Conservation (phyloP, 352 stramenopile genomes). For the Phytopythium aichiense region DNA sequence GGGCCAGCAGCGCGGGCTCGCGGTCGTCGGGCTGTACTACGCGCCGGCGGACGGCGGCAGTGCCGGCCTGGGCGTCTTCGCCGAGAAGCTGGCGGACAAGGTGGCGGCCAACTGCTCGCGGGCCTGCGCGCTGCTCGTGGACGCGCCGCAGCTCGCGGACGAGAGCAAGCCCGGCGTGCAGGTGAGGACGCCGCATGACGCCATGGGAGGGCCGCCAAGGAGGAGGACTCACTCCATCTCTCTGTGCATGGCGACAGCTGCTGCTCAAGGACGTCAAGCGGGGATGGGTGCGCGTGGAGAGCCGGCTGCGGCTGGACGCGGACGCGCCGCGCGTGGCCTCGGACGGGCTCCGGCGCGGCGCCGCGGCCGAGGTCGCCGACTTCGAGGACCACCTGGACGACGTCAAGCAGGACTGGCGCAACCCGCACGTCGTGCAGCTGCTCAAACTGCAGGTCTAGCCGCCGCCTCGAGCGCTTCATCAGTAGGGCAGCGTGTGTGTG, state of each 20-base stretch:
- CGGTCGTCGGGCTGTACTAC: slow-evolving; percentile 72
- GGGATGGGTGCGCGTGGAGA: slow-evolving; percentile 67
- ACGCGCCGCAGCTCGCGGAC: slow-evolving; percentile 51
- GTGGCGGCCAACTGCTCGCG: slow-evolving; percentile 63
- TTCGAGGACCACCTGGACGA: slow-evolving; percentile 80
- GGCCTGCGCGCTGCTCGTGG: slow-evolving; percentile 67
- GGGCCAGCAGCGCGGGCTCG: slow-evolving; percentile 27
- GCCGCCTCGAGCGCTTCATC: no score
- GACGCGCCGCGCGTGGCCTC: slow-evolving; percentile 38
- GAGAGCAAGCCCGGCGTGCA: slow-evolving; percentile 51
- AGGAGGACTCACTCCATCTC: neutral
- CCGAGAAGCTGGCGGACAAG: slow-evolving; percentile 64
- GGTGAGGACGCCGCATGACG: slow-evolving; percentile 9
- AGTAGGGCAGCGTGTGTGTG: neutral
- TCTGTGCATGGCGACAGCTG: slow-evolving; percentile 18
- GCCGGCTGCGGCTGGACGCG: slow-evolving; percentile 46
- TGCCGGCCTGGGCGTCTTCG: slow-evolving; percentile 44
- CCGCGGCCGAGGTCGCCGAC: slow-evolving; percentile 50
- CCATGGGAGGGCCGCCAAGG: no score
- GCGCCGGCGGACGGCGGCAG: slow-evolving; percentile 20
- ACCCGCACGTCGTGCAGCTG: slow-evolving; percentile 59
- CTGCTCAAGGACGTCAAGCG: slow-evolving; percentile 81
- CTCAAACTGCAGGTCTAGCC: slow-evolving; percentile 72
- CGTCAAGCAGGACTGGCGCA: slow-evolving; percentile 69
- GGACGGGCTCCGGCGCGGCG: slow-evolving; percentile 42